Conservation (phyloP, 257 asterid species). For the Verbascum thapsus region DNA sequence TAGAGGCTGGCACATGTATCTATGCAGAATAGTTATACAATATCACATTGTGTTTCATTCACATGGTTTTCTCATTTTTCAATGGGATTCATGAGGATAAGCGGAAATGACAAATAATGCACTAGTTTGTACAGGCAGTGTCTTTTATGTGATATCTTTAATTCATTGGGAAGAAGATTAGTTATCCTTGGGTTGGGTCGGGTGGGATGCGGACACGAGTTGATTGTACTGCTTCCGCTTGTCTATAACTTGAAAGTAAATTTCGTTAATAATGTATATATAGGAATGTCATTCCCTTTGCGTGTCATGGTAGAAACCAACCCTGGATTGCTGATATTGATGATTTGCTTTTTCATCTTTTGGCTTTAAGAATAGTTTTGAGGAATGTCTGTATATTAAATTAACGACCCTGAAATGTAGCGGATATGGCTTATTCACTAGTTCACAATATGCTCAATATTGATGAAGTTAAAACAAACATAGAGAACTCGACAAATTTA, state of each 20-base stretch:
- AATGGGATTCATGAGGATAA: conserved; percentile 20
- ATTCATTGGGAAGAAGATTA: not conserved
- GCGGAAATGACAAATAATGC: not conserved
- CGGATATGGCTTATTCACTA: not conserved
- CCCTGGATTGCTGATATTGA: too few relatives aligned
- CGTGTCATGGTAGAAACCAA: too few relatives aligned
- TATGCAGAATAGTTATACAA: conserved; percentile 26
- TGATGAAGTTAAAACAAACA: not conserved
- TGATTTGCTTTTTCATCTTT: too few relatives aligned
- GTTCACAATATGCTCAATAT: not conserved
- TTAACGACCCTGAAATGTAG: too few relatives aligned
- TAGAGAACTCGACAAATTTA: too few relatives aligned
- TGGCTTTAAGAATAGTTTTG: not conserved
- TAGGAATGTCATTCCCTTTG: too few relatives aligned
- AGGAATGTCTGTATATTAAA: not conserved
- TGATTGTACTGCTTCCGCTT: not conserved
- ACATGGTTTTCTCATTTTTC: conserved; percentile 15
- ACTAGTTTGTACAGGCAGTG: not conserved
- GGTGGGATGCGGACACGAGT: too few relatives aligned
- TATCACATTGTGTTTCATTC: conserved; percentile 25
- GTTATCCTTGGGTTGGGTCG: not conserved
- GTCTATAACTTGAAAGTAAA: not conserved
- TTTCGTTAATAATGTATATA: not conserved
- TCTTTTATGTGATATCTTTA: not conserved
- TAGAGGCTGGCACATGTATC: conserved; percentile 47